Evolutionary conservation across 1,284 basidiomycete species (phyloP).

Genomic region (Sanghuangporus weigelae): DNA sequence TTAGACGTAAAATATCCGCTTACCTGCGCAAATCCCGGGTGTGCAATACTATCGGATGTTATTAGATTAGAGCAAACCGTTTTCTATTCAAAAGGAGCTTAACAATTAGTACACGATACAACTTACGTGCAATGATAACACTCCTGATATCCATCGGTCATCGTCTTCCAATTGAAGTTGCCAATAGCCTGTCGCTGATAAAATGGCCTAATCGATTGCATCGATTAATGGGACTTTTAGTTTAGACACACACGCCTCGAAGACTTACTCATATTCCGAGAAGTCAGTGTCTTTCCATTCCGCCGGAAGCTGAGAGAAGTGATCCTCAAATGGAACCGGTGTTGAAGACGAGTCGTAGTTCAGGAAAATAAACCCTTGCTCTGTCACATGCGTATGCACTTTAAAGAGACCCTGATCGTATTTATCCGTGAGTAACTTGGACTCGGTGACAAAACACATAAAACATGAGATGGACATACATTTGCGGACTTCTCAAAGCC

Average conservation of each 20-base stretch:
- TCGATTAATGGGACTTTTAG: neutral
- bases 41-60: constrained; percentile 18
- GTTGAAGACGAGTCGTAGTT: constrained; percentile 23
- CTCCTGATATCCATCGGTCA: constrained; percentile 27
- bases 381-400: constrained; percentile 24
- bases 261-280: constrained; percentile 12
- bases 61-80: neutral
- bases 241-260: neutral
- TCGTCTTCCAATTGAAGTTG: constrained; percentile 20
- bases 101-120: neutral
- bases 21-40: constrained; percentile 23
- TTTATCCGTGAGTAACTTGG: neutral
- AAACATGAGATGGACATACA: constrained; percentile 2
- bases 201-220: constrained; percentile 3
- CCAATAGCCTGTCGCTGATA: constrained; percentile 17
- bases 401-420: constrained; percentile 20
- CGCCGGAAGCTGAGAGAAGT: constrained; percentile 18
- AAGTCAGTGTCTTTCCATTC: constrained; percentile 14
- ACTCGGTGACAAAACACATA: neutral
- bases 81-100: no score
- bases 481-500: constrained; percentile 23
- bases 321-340: constrained; percentile 21
- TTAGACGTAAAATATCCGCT: neutral
- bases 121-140: constrained; percentile 23
- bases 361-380: constrained; percentile 24